Conservation (phyloP, 192 early-diverging fungal genomes). For the Radiomyces spectabilis region DNA sequence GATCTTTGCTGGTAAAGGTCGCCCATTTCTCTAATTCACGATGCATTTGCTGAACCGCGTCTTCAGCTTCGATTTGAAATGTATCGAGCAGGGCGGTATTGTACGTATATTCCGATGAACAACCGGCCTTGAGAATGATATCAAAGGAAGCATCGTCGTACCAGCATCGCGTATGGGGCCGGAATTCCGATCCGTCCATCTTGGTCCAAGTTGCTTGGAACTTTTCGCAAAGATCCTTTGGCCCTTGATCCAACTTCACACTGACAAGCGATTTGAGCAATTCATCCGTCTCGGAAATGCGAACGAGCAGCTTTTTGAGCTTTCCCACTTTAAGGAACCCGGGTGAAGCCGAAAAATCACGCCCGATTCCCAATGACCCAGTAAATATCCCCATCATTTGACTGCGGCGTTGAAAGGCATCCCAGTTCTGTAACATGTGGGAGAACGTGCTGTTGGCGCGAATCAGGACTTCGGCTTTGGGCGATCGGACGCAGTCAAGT, state of each 20-base stretch:
- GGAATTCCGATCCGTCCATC: not conserved
- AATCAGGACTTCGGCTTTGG: conserved; percentile 43
- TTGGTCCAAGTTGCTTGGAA: not conserved
- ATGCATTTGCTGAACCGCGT: not conserved
- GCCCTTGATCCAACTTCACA: not conserved
- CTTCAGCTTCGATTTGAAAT: not conserved
- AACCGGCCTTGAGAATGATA: conserved; percentile 10
- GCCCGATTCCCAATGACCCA: not conserved
- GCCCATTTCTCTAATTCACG: conserved; percentile 4
- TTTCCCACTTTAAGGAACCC: conserved; percentile 44
- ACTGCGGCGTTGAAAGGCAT: conserved; percentile 28
- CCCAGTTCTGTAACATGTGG: conserved; percentile 31
- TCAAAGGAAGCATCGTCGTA: conserved; percentile 34
- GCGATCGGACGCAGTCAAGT: conserved; percentile 30
- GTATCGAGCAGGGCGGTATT: not conserved
- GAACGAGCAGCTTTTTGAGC: conserved; percentile 36
- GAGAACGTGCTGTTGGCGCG: conserved; percentile 36
- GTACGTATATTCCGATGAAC: no score
- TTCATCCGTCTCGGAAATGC: conserved; percentile 38
- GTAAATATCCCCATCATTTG: conserved; percentile 33
- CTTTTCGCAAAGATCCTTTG: not conserved
- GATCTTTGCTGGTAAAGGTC: conserved; percentile 13
- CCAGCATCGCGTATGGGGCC: conserved; percentile 26
- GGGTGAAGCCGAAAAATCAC: conserved; percentile 19
- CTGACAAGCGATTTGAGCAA: conserved; percentile 26